Conservation (phyloP, 352 stramenopile genomes). For the Globisporangium acanthophoron region DNA sequence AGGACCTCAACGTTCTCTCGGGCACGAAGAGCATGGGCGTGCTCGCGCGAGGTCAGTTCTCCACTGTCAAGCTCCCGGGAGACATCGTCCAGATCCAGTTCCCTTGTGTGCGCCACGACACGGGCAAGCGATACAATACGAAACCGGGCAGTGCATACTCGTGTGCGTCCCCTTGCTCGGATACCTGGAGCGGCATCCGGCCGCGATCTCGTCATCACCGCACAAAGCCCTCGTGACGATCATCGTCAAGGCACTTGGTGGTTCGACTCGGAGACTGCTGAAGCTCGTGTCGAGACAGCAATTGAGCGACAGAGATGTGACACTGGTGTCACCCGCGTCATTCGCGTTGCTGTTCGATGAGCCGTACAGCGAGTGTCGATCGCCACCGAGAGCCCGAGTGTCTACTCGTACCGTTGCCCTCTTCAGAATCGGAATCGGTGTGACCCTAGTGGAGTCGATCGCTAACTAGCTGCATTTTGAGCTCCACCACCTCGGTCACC, state of each 20-base stretch:
- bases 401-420: slow-evolving; percentile 50
- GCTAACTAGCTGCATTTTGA: slow-evolving; percentile 11
- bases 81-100: slow-evolving; percentile 49
- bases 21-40: slow-evolving; percentile 22
- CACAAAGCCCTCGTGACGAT: slow-evolving; percentile 58
- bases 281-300: slow-evolving; percentile 16
- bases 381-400: slow-evolving; percentile 25
- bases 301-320: not conserved
- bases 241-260: slow-evolving; percentile 52
- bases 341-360: slow-evolving; percentile 42
- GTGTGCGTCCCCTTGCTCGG: slow-evolving; percentile 69
- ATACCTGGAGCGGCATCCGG: slow-evolving; percentile 80
- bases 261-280: slow-evolving; percentile 60
- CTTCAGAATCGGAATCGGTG: slow-evolving; percentile 17
- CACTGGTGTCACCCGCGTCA: not conserved
- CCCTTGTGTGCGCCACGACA: slow-evolving; percentile 28
- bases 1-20: slow-evolving; percentile 21
- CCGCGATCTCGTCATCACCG: slow-evolving; percentile 76
- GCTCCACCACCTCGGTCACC: slow-evolving; percentile 7
- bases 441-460: slow-evolving; percentile 16
- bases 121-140: slow-evolving; percentile 27
- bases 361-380: slow-evolving; percentile 39
- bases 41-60: slow-evolving; percentile 23
- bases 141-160: slow-evolving; percentile 67
- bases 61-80: slow-evolving; percentile 19